Conservation (phyloP, 345 rosid genomes). For the Eucalyptus curtisii region DNA sequence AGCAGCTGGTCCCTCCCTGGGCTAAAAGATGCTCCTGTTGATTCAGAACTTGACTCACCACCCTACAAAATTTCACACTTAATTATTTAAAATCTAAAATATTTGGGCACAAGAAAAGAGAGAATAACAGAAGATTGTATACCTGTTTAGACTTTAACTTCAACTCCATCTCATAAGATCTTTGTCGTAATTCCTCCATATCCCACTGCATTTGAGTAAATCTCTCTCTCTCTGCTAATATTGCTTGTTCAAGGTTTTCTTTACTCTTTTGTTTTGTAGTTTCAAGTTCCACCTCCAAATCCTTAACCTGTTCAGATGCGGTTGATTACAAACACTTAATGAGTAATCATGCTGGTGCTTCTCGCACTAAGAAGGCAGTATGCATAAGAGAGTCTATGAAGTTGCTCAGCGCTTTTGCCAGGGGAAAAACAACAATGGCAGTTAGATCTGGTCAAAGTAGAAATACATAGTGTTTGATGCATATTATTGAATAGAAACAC, state of each 20-base stretch:
- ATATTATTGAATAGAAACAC: background rate
- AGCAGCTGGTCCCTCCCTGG: constrained; percentile 24
- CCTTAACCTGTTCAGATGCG: constrained; percentile 57
- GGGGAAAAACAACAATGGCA: background rate
- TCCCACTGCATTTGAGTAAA: constrained; percentile 96
- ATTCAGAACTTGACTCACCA: constrained; percentile 27
- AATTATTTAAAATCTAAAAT: background rate
- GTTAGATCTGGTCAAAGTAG: background rate
- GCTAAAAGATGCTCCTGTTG: constrained; percentile 15
- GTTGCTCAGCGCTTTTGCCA: background rate
- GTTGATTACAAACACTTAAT: background rate
- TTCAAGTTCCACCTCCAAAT: constrained; percentile 91
- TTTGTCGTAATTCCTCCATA: constrained; percentile 87
- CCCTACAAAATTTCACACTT: constrained; percentile 25
- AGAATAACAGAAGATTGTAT: background rate
- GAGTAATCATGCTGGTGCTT: background rate
- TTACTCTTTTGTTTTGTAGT: constrained; percentile 74
- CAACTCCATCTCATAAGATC: constrained; percentile 86
- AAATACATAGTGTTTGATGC: background rate
- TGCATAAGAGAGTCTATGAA: background rate
- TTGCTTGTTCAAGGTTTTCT: constrained; percentile 89
- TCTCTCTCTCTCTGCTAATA: constrained; percentile 82
- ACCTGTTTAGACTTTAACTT: constrained; percentile 74
- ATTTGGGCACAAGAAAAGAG: background rate
- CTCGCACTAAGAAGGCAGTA: background rate